Evolutionary conservation across 148 eudicot genomes (phyloP).

Genomic region (Oxyria digyna): DNA sequence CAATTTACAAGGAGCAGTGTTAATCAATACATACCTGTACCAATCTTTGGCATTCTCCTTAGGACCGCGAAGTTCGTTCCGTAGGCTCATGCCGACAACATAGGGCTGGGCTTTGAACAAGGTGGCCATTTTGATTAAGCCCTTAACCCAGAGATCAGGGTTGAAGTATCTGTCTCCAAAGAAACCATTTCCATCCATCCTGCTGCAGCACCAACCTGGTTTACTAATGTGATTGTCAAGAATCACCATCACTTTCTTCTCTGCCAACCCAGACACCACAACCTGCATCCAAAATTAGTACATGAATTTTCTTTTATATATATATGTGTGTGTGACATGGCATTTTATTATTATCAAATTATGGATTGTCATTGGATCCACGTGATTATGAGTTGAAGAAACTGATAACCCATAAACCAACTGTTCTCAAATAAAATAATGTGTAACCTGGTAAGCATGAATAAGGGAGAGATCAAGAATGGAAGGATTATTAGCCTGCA

Average conservation of each 20-base stretch:
- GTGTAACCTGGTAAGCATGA: constrained; percentile 24
- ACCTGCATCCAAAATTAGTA: neutral
- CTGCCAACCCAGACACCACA: constrained; percentile 44
- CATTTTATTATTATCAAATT: too few species aligned
- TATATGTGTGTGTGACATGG: too few species aligned
- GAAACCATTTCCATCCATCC: constrained; percentile 71
- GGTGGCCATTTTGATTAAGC: constrained; percentile 59
- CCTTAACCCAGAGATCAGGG: constrained; percentile 57
- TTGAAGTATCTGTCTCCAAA: constrained; percentile 66
- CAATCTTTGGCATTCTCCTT: constrained; percentile 55
- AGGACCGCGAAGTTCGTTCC: constrained; percentile 91
- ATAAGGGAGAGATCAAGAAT: constrained; percentile 61
- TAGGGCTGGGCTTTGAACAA: constrained; percentile 36
- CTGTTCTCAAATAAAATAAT: too few species aligned
- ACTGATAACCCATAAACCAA: neutral
- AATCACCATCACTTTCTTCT: constrained; percentile 71
- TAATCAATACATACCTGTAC: constrained; percentile 33
- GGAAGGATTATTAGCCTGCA: constrained; percentile 55
- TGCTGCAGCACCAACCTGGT: constrained; percentile 92
- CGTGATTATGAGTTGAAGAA: too few species aligned
- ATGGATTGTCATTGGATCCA: too few species aligned
- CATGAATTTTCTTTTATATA: too few species aligned
- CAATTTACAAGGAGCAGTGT: neutral
- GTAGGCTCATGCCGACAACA: constrained; percentile 82
- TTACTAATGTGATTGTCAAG: constrained; percentile 76